Conservation (phyloP, 305 asterid species). For the Fraxinus velutina region DNA sequence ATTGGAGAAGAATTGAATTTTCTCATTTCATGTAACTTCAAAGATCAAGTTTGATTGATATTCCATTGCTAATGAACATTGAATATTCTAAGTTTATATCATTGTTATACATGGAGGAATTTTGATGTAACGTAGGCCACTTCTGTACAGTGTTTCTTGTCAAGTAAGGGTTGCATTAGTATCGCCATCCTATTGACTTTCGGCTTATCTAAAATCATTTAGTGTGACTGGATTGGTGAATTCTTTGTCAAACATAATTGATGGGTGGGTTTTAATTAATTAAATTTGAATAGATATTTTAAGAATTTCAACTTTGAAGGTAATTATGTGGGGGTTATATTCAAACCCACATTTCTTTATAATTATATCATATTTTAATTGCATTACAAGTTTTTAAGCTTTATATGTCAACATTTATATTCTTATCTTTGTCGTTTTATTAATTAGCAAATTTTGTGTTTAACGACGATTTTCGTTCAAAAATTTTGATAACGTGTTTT, state of each 20-base stretch:
- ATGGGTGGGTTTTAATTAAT: not conserved
- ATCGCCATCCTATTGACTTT: not conserved
- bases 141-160: not conserved
- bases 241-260: not conserved
- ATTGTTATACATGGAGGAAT: not conserved
- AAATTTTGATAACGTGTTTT: not conserved
- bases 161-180: not conserved
- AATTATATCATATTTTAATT: not conserved
- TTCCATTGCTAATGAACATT: not conserved
- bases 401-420: too few relatives aligned
- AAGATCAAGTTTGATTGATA: slow-evolving; percentile 3
- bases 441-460: not conserved
- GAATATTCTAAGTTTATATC: not conserved
- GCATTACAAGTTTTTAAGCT: not conserved
- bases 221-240: not conserved
- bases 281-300: not conserved
- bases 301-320: not conserved
- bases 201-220: not conserved
- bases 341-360: not conserved
- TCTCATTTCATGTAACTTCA: slow-evolving; percentile 1
- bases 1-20: not conserved
- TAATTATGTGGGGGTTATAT: not conserved
- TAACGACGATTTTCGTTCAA: not conserved
- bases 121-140: not conserved
- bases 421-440: not conserved